Evolutionary conservation across 352 stramenopile species (phyloP).

Genomic region (Phytophthora lateralis): DNA sequence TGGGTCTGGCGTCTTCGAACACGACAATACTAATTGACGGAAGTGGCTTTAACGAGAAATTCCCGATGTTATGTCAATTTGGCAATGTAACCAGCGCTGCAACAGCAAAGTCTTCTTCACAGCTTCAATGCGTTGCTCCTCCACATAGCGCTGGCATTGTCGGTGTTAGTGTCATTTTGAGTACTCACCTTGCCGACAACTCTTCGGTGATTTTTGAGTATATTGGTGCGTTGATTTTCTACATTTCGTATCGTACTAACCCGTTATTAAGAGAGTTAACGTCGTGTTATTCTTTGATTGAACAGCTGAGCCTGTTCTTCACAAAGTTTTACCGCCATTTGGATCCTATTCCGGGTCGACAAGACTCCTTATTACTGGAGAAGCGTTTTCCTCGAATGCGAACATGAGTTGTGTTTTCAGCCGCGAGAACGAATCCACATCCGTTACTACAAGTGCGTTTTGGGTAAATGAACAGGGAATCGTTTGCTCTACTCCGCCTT

Average conservation of each 20-base stretch:
- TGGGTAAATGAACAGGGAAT: slow-evolving; percentile 27
- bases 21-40: slow-evolving; percentile 36
- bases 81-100: slow-evolving; percentile 20
- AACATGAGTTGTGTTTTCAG: slow-evolving; percentile 31
- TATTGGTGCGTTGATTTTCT: slow-evolving; percentile 27
- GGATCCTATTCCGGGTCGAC: slow-evolving; percentile 39
- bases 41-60: slow-evolving; percentile 35
- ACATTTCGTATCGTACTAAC: neutral
- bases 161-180: slow-evolving; percentile 21
- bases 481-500: slow-evolving; percentile 30
- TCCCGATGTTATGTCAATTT: slow-evolving; percentile 40
- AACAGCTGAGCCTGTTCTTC: slow-evolving; percentile 35
- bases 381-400: slow-evolving; percentile 24
- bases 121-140: slow-evolving; percentile 35
- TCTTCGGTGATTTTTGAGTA: slow-evolving; percentile 36
- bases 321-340: slow-evolving; percentile 34
- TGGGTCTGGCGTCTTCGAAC: slow-evolving; percentile 24
- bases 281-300: slow-evolving; percentile 2
- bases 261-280: neutral
- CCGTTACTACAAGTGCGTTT: slow-evolving; percentile 20
- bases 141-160: slow-evolving; percentile 15
- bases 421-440: neutral
- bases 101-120: slow-evolving; percentile 24
- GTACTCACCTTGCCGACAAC: neutral
- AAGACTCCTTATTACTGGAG: slow-evolving; percentile 36